Evolutionary conservation across 257 asterid species (phyloP).

Genomic region (Nicotiana benthamiana): DNA sequence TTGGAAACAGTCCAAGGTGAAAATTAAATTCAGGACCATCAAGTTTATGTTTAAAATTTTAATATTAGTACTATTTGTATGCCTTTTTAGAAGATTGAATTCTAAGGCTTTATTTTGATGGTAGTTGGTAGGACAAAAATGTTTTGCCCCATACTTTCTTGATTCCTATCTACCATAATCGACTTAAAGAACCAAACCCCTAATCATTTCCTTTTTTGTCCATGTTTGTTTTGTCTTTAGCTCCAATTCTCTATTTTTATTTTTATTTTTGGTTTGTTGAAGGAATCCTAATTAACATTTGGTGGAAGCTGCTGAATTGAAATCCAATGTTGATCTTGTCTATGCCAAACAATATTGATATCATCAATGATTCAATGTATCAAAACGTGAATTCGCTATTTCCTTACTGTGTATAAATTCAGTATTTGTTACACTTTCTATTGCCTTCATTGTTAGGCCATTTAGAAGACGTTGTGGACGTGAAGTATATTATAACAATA

Average conservation of each 20-base stretch:
- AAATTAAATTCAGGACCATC: constrained; percentile 23
- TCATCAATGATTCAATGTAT: neutral
- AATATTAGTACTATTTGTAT: constrained; percentile 2
- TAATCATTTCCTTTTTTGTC: constrained; percentile 24
- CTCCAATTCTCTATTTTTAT: neutral
- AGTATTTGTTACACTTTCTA: neutral
- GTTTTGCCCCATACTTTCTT: constrained; percentile 46
- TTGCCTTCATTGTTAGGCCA: too few species aligned
- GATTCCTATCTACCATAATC: constrained; percentile 42
- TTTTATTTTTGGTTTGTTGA: neutral
- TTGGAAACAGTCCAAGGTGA: constrained; percentile 67
- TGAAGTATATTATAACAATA: too few species aligned
- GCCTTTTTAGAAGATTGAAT: constrained; percentile 17
- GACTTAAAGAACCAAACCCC: constrained; percentile 15
- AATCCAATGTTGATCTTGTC: neutral
- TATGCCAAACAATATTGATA: neutral
- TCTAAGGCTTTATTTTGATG: constrained; percentile 36
- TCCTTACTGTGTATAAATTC: neutral
- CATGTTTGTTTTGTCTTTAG: constrained; percentile 17
- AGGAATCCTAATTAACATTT: neutral
- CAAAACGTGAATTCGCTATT: neutral
- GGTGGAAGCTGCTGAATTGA: neutral
- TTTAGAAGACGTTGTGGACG: too few species aligned
- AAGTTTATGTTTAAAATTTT: neutral
- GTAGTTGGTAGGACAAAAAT: constrained; percentile 60